These are phyloP conservation scores for Nakaseomyces sp. DNA, from an alignment of 1,139 yeast species.

Conservation along the genomic window DNA sequence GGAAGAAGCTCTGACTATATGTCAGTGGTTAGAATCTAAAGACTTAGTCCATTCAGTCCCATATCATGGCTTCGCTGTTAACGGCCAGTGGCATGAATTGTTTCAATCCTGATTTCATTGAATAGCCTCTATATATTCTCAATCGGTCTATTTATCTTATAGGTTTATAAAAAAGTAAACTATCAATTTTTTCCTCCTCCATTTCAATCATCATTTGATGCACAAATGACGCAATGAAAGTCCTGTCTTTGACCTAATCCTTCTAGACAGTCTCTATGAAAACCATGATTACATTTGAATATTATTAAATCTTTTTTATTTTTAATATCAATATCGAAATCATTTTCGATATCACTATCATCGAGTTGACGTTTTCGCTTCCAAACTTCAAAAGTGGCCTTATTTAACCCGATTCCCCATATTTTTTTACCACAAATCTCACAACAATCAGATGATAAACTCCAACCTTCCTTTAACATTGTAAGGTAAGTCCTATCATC, in stretches of 20 bases:
- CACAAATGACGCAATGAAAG: slow-evolving; percentile 20
- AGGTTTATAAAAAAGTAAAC: no score
- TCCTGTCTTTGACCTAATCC: slow-evolving; percentile 35
- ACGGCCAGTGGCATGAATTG: slow-evolving; percentile 44
- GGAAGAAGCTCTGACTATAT: slow-evolving; percentile 42
- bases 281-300: slow-evolving; percentile 56
- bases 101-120: slow-evolving; percentile 9
- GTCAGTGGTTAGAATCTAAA: slow-evolving; percentile 50
- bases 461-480: slow-evolving; percentile 47
- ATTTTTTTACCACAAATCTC: slow-evolving; percentile 62
- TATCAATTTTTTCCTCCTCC: no score
- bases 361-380: slow-evolving; percentile 27
- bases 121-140: background rate
- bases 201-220: background rate
- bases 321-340: no score
- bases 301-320: slow-evolving; percentile 36
- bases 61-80: slow-evolving; percentile 43
- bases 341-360: slow-evolving; percentile 9
- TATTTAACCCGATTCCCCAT: slow-evolving; percentile 51
- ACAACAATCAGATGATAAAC: slow-evolving; percentile 45
- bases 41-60: slow-evolving; percentile 36
- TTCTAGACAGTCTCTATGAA: slow-evolving; percentile 53
- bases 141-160: background rate
- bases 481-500: slow-evolving; percentile 15
- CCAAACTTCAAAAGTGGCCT: slow-evolving; percentile 40